Base-by-base conservation (phyloP, 192 early-diverging fungal genomes). In the Globomyces pollinis-pini region DNA sequence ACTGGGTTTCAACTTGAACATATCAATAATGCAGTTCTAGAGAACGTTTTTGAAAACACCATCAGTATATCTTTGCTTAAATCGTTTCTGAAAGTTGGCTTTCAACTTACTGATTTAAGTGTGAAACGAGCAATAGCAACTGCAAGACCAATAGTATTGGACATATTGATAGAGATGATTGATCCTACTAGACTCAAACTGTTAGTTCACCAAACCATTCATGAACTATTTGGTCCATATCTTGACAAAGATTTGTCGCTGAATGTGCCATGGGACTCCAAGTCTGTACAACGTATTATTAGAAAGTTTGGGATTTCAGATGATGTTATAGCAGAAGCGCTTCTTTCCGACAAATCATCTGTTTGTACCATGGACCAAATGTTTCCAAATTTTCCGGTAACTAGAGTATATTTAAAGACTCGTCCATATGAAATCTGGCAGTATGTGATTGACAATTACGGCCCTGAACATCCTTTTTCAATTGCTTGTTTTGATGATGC, bases 401-500 rank as follows among this genome's bases (percentile, higher is more conserved):
- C 58, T 21, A 43, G 58, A 32, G 29, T 43, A 21, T 60, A 60
- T 32, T 43, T 60, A 16, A 60, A 60, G 32, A 42, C 58, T 39
- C 34, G 41, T 11, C 55, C 55, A 15, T 57, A 57, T 42, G 16
- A 69, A n/a, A 61, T 72, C 15, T 76, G 77, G 77, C 55, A 62
- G 42, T 79, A 74, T 74, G 52, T 77, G 41, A 52, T 79, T 26
- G 44, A 61, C 13, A 49, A 12, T 20, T 79, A 72, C 50, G 77
- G 77, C 3, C 77, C 73, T 28, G 34, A 65, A 2, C 72, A 79
- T 60, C 58, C 44, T 15, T 73, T 79, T 24, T 76, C 74, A 11
- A 43, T 64, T 30, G 77, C 77, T n/a, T 79, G 71, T 42, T 73
- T 76, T 49, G 77, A 79, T 59, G 74, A 79, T 58, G 73, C 74